Conservation (phyloP, 2,329 filamentous ascomycete genomes). For the Knufia fluminis region DNA sequence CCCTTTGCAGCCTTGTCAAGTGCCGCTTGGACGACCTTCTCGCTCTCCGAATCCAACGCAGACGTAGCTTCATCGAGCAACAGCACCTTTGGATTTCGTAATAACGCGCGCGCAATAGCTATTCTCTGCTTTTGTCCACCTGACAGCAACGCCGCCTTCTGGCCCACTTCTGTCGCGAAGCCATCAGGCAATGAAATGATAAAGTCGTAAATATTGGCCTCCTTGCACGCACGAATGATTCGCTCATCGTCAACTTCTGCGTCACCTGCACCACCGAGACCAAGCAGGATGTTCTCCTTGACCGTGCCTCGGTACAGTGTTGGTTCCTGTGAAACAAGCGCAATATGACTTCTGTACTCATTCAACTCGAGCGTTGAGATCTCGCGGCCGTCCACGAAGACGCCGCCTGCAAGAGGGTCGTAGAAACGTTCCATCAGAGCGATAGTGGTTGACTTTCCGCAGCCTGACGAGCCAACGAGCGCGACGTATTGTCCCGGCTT, state of each 20-base stretch:
- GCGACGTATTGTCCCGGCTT: constrained; percentile 49
- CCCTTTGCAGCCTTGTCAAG: constrained; percentile 75
- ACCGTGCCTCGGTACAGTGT: constrained; percentile 91
- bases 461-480: constrained; percentile 86
- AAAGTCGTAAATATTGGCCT: constrained; percentile 89
- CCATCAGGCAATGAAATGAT: constrained; percentile 78
- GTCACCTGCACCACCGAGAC: constrained; percentile 42
- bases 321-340: constrained; percentile 88
- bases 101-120: constrained; percentile 80
- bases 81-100: constrained; percentile 82
- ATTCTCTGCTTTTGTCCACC: constrained; percentile 94
- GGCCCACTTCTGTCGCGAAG: constrained; percentile 76
- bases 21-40: constrained; percentile 55
- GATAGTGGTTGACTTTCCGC: constrained; percentile 90
- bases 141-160: constrained; percentile 73
- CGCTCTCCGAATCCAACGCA: constrained; percentile 41
- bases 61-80: constrained; percentile 68
- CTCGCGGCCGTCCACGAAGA: constrained; percentile 75
- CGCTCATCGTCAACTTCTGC: constrained; percentile 55
- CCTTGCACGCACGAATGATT: constrained; percentile 69
- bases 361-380: constrained; percentile 74
- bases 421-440: constrained; percentile 90
- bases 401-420: constrained; percentile 68
- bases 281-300: constrained; percentile 79
- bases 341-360: constrained; percentile 72